Percentiles rank a stretch among this genome's conserved stretches.
Conservation (phyloP, 2,329 filamentous ascomycete genomes). For the Microdochium paspali region DNA sequence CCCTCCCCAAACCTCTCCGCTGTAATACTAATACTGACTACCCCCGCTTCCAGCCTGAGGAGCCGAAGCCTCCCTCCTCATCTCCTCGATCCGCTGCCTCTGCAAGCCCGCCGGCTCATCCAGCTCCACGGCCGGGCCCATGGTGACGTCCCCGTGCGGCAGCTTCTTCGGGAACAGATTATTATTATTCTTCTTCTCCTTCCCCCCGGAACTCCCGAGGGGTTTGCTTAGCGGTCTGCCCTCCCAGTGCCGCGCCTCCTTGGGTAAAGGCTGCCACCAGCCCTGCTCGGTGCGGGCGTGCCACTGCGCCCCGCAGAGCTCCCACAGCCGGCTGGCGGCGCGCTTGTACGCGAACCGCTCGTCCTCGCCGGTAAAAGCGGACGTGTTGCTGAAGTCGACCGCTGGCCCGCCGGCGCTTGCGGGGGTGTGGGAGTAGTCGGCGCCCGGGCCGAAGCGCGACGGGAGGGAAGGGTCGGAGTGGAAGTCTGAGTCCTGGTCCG, state of each 20-base stretch:
- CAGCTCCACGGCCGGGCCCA: conserved; percentile 30
- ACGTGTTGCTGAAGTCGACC: conserved; percentile 59
- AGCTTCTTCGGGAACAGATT: conserved; percentile 4
- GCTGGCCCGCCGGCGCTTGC: conserved; percentile 10
- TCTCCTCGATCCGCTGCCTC: conserved; percentile 18
- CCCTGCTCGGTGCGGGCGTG: conserved; percentile 48
- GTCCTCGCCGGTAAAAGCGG: conserved; percentile 69
- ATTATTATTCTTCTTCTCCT: conserved; percentile 16
- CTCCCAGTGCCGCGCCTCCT: conserved; percentile 61
- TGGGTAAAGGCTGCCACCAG: conserved; percentile 62
- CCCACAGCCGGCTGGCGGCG: conserved; percentile 69
- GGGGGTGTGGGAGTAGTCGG: too few relatives aligned
- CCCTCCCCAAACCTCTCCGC: too few relatives aligned
- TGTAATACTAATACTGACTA: neutral
- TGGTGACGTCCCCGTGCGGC: conserved; percentile 22
- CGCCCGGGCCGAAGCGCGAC: neutral
- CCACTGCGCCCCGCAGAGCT: conserved; percentile 68
- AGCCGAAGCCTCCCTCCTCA: conserved; percentile 12
- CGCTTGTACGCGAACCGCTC: conserved; percentile 75
- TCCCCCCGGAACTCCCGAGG: neutral
- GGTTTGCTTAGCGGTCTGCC: conserved; percentile 11
- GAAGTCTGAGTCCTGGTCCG: conserved; percentile 42
- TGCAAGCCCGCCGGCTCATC: conserved; percentile 32
- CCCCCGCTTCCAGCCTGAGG: too few relatives aligned
- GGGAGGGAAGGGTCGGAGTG: neutral